A percentile compares a stretch with the other conserved stretches of the same genome.
Conservation (phyloP, 2,329 filamentous ascomycete genomes). For the Acephala macrosclerotiorum region DNA sequence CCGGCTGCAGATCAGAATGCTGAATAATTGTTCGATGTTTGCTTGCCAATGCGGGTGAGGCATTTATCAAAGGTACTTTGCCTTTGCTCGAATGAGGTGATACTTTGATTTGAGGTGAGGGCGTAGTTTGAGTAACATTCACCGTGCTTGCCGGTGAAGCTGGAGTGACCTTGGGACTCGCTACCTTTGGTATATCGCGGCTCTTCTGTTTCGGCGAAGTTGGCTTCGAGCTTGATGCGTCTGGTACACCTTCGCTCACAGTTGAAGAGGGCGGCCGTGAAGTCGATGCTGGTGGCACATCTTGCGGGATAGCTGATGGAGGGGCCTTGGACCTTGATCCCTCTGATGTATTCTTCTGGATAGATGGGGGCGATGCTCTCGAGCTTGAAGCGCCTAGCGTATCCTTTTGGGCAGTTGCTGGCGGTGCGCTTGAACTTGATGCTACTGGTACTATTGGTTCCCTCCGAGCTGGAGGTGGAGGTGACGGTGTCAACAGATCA, state of each 20-base stretch:
- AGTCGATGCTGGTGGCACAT: neutral
- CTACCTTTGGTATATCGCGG: neutral
- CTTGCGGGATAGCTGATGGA: neutral
- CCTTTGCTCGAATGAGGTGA: neutral
- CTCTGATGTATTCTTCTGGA: neutral
- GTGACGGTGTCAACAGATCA: neutral
- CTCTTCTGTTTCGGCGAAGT: neutral
- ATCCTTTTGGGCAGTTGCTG: neutral
- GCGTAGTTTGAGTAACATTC: neutral
- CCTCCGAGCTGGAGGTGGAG: neutral
- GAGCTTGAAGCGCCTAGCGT: neutral
- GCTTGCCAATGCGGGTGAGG: neutral
- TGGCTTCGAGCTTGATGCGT: neutral
- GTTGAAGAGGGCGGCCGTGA: too few species aligned
- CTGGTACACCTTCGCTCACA: neutral
- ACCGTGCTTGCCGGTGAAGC: neutral
- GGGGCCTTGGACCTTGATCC: neutral
- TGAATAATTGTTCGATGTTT: neutral
- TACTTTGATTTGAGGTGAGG: neutral
- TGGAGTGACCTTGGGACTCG: neutral
- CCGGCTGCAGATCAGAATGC: neutral
- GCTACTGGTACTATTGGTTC: neutral
- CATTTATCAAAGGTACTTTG: neutral
- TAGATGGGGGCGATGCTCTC: neutral
- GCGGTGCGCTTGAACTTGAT: neutral